Base-by-base conservation (phyloP, 176 grass and related monocot species). In the Cenchrus purpureus region DNA sequence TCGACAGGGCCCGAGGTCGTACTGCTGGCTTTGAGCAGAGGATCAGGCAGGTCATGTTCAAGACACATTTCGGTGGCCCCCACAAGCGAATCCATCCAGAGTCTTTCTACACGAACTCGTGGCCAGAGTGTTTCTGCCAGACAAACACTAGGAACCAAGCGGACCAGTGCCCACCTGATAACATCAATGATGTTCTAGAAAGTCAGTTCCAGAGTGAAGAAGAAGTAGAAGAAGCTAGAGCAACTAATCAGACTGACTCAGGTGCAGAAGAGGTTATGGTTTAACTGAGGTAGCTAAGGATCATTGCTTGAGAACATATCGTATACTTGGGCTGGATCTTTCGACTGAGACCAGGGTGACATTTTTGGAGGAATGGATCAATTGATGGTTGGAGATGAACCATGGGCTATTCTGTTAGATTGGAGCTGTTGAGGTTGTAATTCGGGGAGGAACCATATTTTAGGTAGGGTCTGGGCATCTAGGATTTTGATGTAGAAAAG, bases 51-150 rank as follows among this genome's bases (percentile, higher is more conserved):
- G 88, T 92, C 61, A 99, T 99, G 91, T 94, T 91, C 85, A 91
- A 80, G 37, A 84, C 84, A 11, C 91, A 90, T 73, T 94, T 99
- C 70, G 97, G 97, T 15, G 93, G 76, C 4, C 93, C 93, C 6
- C 93, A 96, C 79, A 92, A 86, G 76, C 90, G 97, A 63, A 78
- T 94, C 15, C 81, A 81, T 53, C 89, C 91, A 19, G 97, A 96
- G 60, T 96, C 93, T 37, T 92, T 99, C 87, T 99, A 94, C 71
- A 99, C 86, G 19, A 99, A 99, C 81, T 94, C 97, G 19, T 99
- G 97, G 97, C 93, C 97, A 3, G 97, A 99, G 82, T 99, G 97
- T 68, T 99, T 99, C 78, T 99, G 97, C 72, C 93, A 99, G 86
- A 71, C 54, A 0, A 76, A 89, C 32, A 34, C 97, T 25, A 86